A percentile compares a stretch with the other conserved stretches of the same genome.
These are phyloP conservation scores for Penicillium antarcticum DNA, from an alignment of 495 filamentous ascomycete genomes.

Conservation along the genomic window DNA sequence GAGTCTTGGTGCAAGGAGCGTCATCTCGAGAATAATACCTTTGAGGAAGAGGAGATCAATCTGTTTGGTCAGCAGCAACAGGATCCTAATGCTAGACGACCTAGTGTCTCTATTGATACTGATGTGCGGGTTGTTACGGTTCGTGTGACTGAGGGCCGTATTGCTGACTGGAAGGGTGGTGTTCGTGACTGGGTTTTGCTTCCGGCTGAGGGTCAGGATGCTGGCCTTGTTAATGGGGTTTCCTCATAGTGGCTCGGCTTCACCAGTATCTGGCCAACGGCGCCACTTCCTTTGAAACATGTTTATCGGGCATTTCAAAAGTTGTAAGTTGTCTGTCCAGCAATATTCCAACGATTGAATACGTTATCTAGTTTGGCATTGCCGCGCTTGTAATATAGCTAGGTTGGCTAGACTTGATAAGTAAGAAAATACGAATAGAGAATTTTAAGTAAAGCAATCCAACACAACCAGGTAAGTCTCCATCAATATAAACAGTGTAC, in stretches of 20 bases:
- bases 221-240: slow-evolving; percentile 37
- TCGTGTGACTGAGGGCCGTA: slow-evolving; percentile 66
- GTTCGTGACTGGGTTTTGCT: slow-evolving; percentile 69
- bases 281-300: too few species aligned
- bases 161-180: slow-evolving; percentile 78
- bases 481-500: too few species aligned
- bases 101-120: slow-evolving; percentile 62
- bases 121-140: slow-evolving; percentile 75
- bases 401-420: too few species aligned
- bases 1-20: slow-evolving; percentile 75
- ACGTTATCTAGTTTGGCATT: too few species aligned
- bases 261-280: neutral
- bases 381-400: too few species aligned
- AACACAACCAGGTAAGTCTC: too few species aligned
- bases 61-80: slow-evolving; percentile 42
- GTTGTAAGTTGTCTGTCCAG: too few species aligned
- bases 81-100: slow-evolving; percentile 21
- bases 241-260: slow-evolving; percentile 8
- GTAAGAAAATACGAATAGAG: too few species aligned
- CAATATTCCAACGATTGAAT: too few species aligned
- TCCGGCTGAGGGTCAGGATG: slow-evolving; percentile 25
- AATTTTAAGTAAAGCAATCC: too few species aligned
- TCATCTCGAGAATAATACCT: slow-evolving; percentile 92
- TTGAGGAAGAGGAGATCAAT: slow-evolving; percentile 50
- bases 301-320: too few species aligned